These are phyloP conservation scores for Parasarocladium wereldwijsianum DNA, from an alignment of 2,329 filamentous ascomycete genomes.

Conservation along the genomic window DNA sequence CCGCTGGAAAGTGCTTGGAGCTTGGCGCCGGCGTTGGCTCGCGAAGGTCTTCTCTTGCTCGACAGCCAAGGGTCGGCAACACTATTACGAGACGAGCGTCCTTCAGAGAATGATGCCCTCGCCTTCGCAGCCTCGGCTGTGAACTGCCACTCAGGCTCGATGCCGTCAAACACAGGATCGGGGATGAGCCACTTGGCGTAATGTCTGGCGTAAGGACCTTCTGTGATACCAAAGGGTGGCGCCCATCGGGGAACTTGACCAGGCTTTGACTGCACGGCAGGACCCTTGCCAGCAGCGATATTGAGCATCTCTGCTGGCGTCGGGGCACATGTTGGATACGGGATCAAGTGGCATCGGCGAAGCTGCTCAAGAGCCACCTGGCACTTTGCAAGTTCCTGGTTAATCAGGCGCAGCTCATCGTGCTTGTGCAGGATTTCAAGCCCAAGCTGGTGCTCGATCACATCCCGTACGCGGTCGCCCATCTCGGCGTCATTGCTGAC, in stretches of 20 bases:
- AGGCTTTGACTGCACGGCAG: conserved; percentile 45
- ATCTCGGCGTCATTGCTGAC: conserved; percentile 15
- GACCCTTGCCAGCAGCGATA: conserved; percentile 61
- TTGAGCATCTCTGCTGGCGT: conserved; percentile 53
- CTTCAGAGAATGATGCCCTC: conserved; percentile 40
- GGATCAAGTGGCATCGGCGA: conserved; percentile 80
- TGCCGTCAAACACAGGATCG: conserved; percentile 71
- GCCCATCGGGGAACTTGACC: conserved; percentile 61
- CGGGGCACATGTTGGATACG: conserved; percentile 61
- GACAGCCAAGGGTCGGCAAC: conserved; percentile 26
- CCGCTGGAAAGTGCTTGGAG: conserved; percentile 56
- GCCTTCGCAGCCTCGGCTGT: conserved; percentile 22
- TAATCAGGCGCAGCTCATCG: conserved; percentile 82
- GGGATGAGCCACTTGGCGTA: conserved; percentile 92
- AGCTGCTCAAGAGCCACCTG: conserved; percentile 88
- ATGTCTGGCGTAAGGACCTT: conserved; percentile 87
- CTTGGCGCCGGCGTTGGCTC: conserved; percentile 41
- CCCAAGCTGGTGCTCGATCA: conserved; percentile 75
- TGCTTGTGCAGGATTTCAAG: conserved; percentile 90
- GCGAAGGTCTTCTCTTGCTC: conserved; percentile 35
- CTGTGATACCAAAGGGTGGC: conserved; percentile 76
- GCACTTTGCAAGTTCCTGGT: conserved; percentile 92
- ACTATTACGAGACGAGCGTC: conserved; percentile 67
- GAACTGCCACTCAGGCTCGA: conserved; percentile 30
- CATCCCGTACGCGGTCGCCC: conserved; percentile 45